Conservation (phyloP, 306 rosid species). For the Psophocarpus tetragonolobus region DNA sequence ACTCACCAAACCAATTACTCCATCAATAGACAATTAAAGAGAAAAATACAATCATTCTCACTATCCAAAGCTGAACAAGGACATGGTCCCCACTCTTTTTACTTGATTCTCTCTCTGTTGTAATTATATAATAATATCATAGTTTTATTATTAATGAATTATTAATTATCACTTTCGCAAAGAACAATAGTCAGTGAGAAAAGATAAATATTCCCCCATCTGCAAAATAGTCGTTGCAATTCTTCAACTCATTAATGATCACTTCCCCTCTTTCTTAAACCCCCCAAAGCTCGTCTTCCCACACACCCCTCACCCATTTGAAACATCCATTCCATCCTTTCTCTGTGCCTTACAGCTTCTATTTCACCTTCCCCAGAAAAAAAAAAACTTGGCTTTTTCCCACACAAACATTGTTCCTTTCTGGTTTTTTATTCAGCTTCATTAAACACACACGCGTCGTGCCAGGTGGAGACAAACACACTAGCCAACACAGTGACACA, state of each 20-base stretch:
- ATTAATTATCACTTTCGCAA: background rate
- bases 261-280: background rate
- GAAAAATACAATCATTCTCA: background rate
- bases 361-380: constrained; percentile 4
- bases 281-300: background rate
- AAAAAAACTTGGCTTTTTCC: background rate
- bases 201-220: constrained; percentile 14
- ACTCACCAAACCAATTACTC: background rate
- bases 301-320: background rate
- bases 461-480: background rate
- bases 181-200: background rate
- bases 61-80: background rate
- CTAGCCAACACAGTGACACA: background rate
- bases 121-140: background rate
- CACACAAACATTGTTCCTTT: background rate
- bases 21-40: background rate
- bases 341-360: constrained; percentile 2
- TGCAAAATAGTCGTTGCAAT: background rate
- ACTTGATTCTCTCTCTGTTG: background rate
- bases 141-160: background rate
- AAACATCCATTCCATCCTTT: background rate
- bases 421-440: background rate
- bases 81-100: background rate
- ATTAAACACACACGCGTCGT: background rate
- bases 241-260: background rate